phyloP scores from a whole-genome alignment of 2,329 filamentous ascomycete genomes.

The Coniochaeta sp. region DNA sequence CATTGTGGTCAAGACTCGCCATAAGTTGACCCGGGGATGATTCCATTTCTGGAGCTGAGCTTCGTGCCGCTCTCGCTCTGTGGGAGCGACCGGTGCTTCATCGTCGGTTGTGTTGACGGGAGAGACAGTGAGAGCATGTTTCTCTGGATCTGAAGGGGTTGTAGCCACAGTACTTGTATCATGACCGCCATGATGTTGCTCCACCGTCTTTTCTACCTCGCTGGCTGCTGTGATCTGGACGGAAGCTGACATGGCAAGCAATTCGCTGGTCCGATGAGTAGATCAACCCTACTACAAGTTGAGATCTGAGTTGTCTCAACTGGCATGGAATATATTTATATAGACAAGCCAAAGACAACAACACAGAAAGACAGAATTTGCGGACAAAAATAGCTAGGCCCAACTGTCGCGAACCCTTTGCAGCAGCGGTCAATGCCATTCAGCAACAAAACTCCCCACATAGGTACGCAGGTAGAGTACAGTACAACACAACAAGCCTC shows the following conservation, averaged over 20 bases:
- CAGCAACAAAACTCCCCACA: background rate
- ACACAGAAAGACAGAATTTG: background rate
- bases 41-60: conserved; percentile 51
- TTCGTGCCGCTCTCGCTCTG: conserved; percentile 7
- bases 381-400: background rate
- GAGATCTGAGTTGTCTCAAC: background rate
- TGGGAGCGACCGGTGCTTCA: background rate
- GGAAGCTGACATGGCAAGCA: background rate
- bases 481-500: background rate
- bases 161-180: background rate
- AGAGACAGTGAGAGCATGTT: background rate
- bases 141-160: background rate
- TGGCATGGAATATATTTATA: background rate
- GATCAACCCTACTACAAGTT: background rate
- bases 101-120: background rate
- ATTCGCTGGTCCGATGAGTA: background rate
- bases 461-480: background rate
- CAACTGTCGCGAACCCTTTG: background rate
- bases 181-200: background rate
- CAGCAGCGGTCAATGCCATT: background rate
- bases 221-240: background rate
- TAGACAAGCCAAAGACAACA: background rate
- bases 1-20: conserved; percentile 50
- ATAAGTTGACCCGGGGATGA: conserved; percentile 48
- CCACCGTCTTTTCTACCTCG: background rate